Evolutionary conservation across 2,329 filamentous ascomycete genomes (phyloP).

Genomic region (Penicillium paneum): DNA sequence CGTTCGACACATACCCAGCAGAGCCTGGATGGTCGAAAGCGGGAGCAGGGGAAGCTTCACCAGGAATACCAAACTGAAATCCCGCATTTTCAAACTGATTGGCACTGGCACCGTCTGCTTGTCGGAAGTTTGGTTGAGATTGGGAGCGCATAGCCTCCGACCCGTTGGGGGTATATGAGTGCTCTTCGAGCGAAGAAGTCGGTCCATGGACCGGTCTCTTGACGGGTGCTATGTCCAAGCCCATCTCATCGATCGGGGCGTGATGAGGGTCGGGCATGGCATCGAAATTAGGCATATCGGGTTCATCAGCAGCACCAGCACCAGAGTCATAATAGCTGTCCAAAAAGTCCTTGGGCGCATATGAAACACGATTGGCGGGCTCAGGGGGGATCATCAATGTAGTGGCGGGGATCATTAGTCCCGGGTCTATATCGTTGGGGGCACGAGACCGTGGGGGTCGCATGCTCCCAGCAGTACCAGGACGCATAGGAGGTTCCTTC

Average conservation of each 20-base stretch:
- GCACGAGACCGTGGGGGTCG: conserved; percentile 23
- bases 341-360: conserved; percentile 42
- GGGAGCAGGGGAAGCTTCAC: conserved; percentile 15
- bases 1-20: conserved; percentile 18
- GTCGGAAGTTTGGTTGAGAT: conserved; percentile 47
- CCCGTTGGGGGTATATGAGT: conserved; percentile 36
- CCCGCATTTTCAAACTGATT: conserved; percentile 49
- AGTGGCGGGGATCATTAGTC: conserved; percentile 13
- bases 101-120: conserved; percentile 18
- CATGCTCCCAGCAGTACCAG: conserved; percentile 26
- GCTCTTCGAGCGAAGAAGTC: conserved; percentile 25
- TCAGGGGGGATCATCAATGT: conserved; percentile 22
- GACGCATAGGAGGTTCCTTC: conserved; percentile 23
- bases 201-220: conserved; percentile 25
- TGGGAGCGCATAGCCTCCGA: conserved; percentile 35
- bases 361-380: conserved; percentile 20
- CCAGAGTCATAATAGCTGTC: conserved; percentile 53
- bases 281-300: conserved; percentile 64
- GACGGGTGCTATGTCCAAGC: conserved; percentile 32
- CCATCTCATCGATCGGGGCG: conserved; percentile 34
- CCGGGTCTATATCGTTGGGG: conserved; percentile 24
- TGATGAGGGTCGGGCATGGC: conserved; percentile 44
- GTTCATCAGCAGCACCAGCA: conserved; percentile 45
- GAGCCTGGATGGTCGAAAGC: conserved; percentile 11
- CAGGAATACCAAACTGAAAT: conserved; percentile 70